These are phyloP conservation scores for Lepiota venenata DNA, from an alignment of 768 basidiomycete genomes.

Conservation along the genomic window DNA sequence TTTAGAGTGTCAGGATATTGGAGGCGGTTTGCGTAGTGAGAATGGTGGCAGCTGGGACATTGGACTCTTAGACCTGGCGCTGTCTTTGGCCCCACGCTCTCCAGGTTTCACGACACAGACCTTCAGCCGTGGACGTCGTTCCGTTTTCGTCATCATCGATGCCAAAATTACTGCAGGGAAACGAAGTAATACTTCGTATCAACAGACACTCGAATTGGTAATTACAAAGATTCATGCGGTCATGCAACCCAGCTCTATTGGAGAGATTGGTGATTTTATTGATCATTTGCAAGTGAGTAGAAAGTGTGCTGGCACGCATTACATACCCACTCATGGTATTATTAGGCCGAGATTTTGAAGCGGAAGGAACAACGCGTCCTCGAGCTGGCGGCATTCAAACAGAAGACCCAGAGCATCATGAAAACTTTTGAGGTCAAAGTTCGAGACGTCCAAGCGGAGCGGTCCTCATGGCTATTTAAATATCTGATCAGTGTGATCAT, in stretches of 20 bases:
- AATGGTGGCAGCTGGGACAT: conserved; percentile 60
- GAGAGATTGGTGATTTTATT: conserved; percentile 85
- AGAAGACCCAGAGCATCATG: conserved; percentile 71
- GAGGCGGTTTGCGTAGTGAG: conserved; percentile 53
- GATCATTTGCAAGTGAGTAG: conserved; percentile 75
- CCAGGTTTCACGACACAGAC: conserved; percentile 29
- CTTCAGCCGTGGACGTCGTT: conserved; percentile 59
- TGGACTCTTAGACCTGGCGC: conserved; percentile 66
- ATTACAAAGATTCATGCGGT: conserved; percentile 86
- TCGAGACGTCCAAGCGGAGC: conserved; percentile 34
- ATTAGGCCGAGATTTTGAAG: conserved; percentile 68
- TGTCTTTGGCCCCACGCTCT: conserved; percentile 76
- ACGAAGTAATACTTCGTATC: conserved; percentile 21
- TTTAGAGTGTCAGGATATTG: conserved; percentile 73
- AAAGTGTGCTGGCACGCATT: conserved; percentile 1
- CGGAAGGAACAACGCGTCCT: conserved; percentile 72
- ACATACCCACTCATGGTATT: conserved; percentile 1
- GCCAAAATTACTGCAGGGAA: conserved; percentile 42
- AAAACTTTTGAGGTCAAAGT: conserved; percentile 67
- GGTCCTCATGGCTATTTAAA: conserved; percentile 51
- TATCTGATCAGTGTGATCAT: conserved; percentile 54
- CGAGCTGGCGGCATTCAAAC: conserved; percentile 82
- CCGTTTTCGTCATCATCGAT: conserved; percentile 85
- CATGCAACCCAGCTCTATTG: conserved; percentile 91
- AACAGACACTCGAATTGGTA: conserved; percentile 43